Base-by-base conservation (phyloP, 441 rosid species). In the Aquilaria agallochum region DNA sequence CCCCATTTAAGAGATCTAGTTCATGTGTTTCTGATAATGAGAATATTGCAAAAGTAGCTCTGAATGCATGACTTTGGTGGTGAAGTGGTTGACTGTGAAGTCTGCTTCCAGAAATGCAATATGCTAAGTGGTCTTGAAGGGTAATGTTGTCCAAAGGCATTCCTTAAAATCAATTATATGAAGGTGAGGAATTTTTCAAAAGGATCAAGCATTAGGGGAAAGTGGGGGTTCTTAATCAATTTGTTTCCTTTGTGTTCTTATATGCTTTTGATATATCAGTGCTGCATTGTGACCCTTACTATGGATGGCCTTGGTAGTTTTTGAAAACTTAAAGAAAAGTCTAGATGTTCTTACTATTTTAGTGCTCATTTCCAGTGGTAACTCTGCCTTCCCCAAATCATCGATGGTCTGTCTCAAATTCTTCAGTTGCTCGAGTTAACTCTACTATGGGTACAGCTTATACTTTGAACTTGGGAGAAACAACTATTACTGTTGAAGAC, bases 401-500 rank as follows among this genome's bases (percentile, higher is more conserved):
- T 63, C 79, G 58, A 59, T 95, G 99, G 99, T 89, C 87, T 67
- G 82, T 77, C 72, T 73, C 74, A 63, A 91, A 89, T 77, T 58
- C 83, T 47, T 82, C 92, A 14, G 89, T 91, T 71, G 90, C 89
- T 70, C 83, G 73, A 76, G 92, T 91, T 74, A 91, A 89, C 70
- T 58, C 84, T 65, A 64, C 57, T 69, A 64, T 68, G 65, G 99
- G 96, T 55, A 70, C 78, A 66, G 75, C 80, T 72, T 81, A 65
- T 68, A 91, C 94, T 32, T 15, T 82, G 67, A 81, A 75, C 71
- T 77, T 95, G 70, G 99, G 99, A 64, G 78, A 69, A 72, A 83
- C 97, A 65, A 66, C 88, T 71, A 76, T 91, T 59, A 72, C 78
- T 73, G 92, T 91, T 60, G 87, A 91, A 82, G 99, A 95, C 80